phyloP scores from a whole-genome alignment of 2,329 filamentous ascomycete species.

The Davidsoniella eucalypti region DNA sequence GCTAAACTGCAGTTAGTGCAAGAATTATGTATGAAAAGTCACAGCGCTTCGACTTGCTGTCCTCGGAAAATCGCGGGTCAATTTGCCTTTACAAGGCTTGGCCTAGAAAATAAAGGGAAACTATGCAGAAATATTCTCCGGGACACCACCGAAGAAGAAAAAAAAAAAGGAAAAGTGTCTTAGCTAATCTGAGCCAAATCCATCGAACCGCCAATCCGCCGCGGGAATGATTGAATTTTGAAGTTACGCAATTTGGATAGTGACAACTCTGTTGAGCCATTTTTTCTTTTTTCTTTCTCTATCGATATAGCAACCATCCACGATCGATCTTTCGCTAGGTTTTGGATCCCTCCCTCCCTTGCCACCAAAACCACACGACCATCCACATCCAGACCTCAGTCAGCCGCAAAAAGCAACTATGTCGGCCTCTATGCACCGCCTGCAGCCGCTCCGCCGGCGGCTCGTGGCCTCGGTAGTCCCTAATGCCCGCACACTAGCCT shows the following conservation, averaged over 20 bases:
- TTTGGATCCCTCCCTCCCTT: background rate
- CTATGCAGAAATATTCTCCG: background rate
- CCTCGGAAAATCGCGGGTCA: constrained; percentile 11
- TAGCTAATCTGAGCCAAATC: background rate
- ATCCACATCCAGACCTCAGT: constrained; percentile 17
- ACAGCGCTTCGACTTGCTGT: constrained; percentile 7
- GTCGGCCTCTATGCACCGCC: constrained; percentile 25
- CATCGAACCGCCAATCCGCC: background rate
- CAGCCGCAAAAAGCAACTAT: constrained; percentile 18
- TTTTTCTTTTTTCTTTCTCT: background rate
- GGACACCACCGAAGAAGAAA: background rate
- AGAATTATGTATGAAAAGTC: background rate
- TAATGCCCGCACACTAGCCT: constrained; percentile 28
- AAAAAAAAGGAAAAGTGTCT: background rate
- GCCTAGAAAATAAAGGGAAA: background rate
- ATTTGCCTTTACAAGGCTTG: background rate
- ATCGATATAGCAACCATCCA: background rate
- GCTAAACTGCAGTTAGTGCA: too few relatives aligned
- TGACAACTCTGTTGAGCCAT: background rate
- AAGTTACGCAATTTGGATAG: background rate
- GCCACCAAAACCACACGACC: background rate
- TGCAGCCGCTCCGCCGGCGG: constrained; percentile 26
- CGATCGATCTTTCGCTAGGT: background rate
- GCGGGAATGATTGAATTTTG: background rate
- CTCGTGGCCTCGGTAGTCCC: constrained; percentile 22